Evolutionary conservation across 352 stramenopile species (phyloP).

Genomic region (Pseudoperonospora humuli): DNA sequence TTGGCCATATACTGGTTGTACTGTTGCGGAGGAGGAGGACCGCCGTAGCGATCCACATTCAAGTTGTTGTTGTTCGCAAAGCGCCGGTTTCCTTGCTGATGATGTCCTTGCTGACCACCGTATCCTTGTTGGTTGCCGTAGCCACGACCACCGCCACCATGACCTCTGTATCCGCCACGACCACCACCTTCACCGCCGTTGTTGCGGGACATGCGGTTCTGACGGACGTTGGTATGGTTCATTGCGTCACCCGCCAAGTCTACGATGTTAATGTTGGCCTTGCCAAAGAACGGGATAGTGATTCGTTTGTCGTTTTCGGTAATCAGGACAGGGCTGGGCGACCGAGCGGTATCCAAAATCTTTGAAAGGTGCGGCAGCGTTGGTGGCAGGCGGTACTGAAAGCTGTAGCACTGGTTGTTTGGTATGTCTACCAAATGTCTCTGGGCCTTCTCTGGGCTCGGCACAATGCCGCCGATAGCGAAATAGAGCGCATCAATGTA

Average conservation of each 20-base stretch:
- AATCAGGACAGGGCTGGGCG: constrained; percentile 37
- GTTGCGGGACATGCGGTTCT: constrained; percentile 35
- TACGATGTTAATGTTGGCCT: constrained; percentile 81
- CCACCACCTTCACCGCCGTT: constrained; percentile 29
- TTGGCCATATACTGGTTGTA: constrained; percentile 78
- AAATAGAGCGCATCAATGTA: constrained; percentile 73
- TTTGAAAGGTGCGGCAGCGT: constrained; percentile 46
- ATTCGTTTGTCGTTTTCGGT: constrained; percentile 58
- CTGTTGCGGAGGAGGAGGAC: constrained; percentile 28
- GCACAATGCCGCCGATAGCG: constrained; percentile 61
- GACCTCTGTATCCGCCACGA: constrained; percentile 21
- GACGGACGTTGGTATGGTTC: constrained; percentile 51
- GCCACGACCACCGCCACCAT: constrained; percentile 14
- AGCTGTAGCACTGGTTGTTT: constrained; percentile 85
- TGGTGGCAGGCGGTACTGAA: constrained; percentile 58
- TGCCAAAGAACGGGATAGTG: constrained; percentile 73
- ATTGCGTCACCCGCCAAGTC: constrained; percentile 53
- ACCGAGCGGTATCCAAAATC: constrained; percentile 44
- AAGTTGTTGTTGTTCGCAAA: constrained; percentile 63
- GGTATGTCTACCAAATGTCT: constrained; percentile 62
- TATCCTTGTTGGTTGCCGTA: constrained; percentile 1
- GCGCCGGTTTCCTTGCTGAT: constrained; percentile 22
- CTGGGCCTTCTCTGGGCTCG: constrained; percentile 70
- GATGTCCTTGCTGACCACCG: constrained; percentile 21
- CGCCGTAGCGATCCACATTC: constrained; percentile 50